A percentile compares a stretch with the other conserved stretches of the same genome.
phyloP scores from a whole-genome alignment of 2,329 filamentous ascomycete genomes.

The Penicillium fuscoglaucum region DNA sequence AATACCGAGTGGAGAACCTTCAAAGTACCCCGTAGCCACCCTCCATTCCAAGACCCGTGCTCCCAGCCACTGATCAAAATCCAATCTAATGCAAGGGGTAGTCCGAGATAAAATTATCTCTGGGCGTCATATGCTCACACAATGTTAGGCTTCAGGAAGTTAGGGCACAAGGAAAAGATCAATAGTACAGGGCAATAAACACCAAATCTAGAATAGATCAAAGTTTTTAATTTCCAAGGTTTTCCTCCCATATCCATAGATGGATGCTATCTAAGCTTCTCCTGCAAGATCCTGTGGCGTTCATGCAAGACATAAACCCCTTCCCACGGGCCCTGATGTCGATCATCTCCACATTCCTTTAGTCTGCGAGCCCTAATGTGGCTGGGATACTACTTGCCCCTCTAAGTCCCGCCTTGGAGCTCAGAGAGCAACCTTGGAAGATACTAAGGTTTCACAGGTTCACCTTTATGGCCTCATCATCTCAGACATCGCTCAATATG shows the following conservation, averaged over 20 bases:
- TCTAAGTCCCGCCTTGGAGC: slow-evolving; percentile 8
- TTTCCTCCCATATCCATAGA: neutral
- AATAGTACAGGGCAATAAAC: neutral
- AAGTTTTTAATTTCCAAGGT: neutral
- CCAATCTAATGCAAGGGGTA: slow-evolving; percentile 23
- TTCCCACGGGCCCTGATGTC: slow-evolving; percentile 17
- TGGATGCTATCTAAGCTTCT: slow-evolving; percentile 4
- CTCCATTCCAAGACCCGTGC: neutral
- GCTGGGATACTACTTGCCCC: slow-evolving; percentile 19
- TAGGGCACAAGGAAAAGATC: slow-evolving; percentile 6
- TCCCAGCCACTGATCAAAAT: slow-evolving; percentile 7
- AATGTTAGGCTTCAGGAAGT: slow-evolving; percentile 4
- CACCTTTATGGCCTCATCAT: neutral
- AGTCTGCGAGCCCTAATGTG: slow-evolving; percentile 14
- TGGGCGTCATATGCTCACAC: slow-evolving; percentile 8
- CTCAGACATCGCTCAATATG: slow-evolving; percentile 8
- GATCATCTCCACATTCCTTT: slow-evolving; percentile 13
- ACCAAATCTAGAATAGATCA: neutral
- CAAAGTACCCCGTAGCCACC: neutral
- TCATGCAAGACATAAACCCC: slow-evolving; percentile 25
- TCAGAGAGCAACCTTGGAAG: neutral
- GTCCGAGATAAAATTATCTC: slow-evolving; percentile 2
- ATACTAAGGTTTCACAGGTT: slow-evolving; percentile 6
- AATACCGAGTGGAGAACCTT: neutral
- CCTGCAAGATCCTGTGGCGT: neutral